Base-by-base conservation (phyloP, 2,329 filamentous ascomycete genomes). In the Ophiosphaerella narmari region DNA sequence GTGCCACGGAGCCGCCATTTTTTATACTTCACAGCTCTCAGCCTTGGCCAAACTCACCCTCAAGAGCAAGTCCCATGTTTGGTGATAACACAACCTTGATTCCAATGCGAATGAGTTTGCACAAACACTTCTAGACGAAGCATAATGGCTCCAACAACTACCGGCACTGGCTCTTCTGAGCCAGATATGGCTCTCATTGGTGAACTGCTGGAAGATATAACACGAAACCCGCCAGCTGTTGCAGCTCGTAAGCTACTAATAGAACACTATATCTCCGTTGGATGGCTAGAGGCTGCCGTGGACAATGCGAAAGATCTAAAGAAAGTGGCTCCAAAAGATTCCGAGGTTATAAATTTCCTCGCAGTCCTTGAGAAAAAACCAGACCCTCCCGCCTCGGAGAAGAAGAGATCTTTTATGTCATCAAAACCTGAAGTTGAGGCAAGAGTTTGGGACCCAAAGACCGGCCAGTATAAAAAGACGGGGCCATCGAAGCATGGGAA, bases 241-340 rank as follows among this genome's bases (percentile, higher is more conserved):
- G 40, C 37, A 18, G 63, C 66, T 6, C 59, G 62, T 16, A 72
- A 70, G 34, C 52, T 71, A 5, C 63, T 72, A 3, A 51, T 65
- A 3, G 65, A 71, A 43, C 69, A 71, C 26, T 71, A 70, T 48
- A 63, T 71, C 9, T 55, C 63, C 3, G 51, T 66, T 7, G 66
- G 67, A 21, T 71, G 68, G 68, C 53, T 70, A 7, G 66, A 71
- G n/a, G 67, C 67, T 24, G 69, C 68, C 7, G 53, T 52, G 7
- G 67, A 72, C 14, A 60, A 65, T 26, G 56, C 62, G 12, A 63
- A 61, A 16, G 63, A 66, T 26, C 55, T 72, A 39, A 63, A 60
- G 48, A 53, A 24, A 13, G 35, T 62, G 12, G 50, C 48, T 29
- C 67, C 67, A 8, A 34, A 34, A 12, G 66, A 71, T 46, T 2